Percentiles rank a stretch among this genome's conserved stretches.
Conservation (phyloP, 2,329 filamentous ascomycete species). For the Orbilia brochopaga region DNA sequence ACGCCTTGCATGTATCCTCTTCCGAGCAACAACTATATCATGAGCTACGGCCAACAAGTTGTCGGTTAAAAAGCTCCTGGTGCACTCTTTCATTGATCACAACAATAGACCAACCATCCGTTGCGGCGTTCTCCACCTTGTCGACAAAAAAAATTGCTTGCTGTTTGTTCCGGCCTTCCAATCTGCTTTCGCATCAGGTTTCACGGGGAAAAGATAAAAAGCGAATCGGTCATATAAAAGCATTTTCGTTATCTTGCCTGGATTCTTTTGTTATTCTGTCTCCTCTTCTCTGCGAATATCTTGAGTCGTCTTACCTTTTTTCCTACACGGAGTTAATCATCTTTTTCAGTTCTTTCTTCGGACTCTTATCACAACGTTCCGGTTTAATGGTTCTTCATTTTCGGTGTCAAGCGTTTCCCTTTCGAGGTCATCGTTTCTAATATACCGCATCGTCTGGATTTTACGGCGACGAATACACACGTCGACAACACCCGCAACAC, state of each 20-base stretch:
- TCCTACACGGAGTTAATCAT: conserved; percentile 51
- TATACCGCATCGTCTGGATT: conserved; percentile 28
- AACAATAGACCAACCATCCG: conserved; percentile 50
- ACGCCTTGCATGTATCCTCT: conserved; percentile 27
- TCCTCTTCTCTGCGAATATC: conserved; percentile 56
- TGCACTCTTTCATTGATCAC: conserved; percentile 47
- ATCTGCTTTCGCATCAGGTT: conserved; percentile 56
- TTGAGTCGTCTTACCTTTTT: conserved; percentile 55
- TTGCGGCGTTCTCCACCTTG: conserved; percentile 54
- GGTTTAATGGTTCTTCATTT: conserved; percentile 25
- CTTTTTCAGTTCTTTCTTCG: conserved; percentile 42
- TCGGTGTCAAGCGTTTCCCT: conserved; percentile 33
- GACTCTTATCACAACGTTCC: neutral
- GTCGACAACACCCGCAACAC: neutral
- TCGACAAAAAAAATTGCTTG: conserved; percentile 49
- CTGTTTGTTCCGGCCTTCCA: conserved; percentile 32
- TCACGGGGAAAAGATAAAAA: conserved; percentile 54
- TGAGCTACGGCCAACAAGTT: conserved; percentile 46
- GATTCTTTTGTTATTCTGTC: conserved; percentile 57
- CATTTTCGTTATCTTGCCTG: conserved; percentile 54
- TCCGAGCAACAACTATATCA: conserved; percentile 24
- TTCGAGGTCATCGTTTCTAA: conserved; percentile 12
- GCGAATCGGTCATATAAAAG: conserved; percentile 41
- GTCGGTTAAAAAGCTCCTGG: conserved; percentile 38
- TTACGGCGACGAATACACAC: conserved; percentile 7